Evolutionary conservation across 495 filamentous ascomycete genomes (phyloP).

Genomic region (Aspergillus leporis): DNA sequence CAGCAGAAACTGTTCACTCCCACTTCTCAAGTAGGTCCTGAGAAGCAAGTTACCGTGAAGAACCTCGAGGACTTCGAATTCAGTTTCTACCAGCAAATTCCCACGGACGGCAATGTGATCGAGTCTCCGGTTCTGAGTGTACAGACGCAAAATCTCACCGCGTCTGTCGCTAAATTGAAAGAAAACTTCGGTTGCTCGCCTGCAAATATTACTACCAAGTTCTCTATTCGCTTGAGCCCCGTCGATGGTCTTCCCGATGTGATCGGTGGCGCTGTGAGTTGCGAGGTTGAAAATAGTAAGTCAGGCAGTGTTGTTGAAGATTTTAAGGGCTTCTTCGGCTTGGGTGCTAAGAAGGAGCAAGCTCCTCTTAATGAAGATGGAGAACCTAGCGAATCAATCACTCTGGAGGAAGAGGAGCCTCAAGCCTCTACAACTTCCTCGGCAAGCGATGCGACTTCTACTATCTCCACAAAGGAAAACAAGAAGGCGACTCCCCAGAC

Average conservation of each 20-base stretch:
- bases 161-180: constrained; percentile 70
- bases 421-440: constrained; percentile 48
- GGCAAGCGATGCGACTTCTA: constrained; percentile 43
- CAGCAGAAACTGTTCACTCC: constrained; percentile 78
- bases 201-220: constrained; percentile 76
- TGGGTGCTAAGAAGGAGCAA: constrained; percentile 86
- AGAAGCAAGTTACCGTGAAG: constrained; percentile 87
- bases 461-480: constrained; percentile 48
- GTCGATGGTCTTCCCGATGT: constrained; percentile 85
- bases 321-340: constrained; percentile 92
- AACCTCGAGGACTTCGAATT: constrained; percentile 84
- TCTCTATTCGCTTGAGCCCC: constrained; percentile 68
- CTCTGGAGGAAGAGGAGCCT: constrained; percentile 49
- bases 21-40: constrained; percentile 70
- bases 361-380: constrained; percentile 67
- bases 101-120: constrained; percentile 38
- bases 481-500: constrained; percentile 56
- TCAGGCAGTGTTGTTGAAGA: constrained; percentile 83
- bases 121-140: constrained; percentile 56
- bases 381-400: constrained; percentile 48
- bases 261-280: constrained; percentile 73
- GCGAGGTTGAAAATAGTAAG: constrained; percentile 73
- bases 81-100: constrained; percentile 70
- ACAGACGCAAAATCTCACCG: constrained; percentile 80
- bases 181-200: constrained; percentile 73